Evolutionary conservation across 495 filamentous ascomycete genomes (phyloP).

Genomic region (Aspergillus haitiensis): DNA sequence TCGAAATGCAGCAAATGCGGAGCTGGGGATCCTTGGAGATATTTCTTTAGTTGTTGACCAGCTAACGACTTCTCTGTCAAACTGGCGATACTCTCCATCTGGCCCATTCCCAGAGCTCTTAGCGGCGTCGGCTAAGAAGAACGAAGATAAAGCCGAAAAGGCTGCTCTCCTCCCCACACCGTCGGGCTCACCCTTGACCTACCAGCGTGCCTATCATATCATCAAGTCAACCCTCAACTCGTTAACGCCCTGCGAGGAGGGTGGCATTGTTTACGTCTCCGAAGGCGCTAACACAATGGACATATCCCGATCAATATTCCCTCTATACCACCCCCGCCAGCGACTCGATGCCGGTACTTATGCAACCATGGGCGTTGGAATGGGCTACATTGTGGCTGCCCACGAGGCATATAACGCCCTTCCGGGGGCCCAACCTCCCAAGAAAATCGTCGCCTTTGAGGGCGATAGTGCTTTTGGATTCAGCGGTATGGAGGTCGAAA

Average conservation of each 20-base stretch:
- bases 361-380: slow-evolving; percentile 68
- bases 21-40: slow-evolving; percentile 55
- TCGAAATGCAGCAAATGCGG: slow-evolving; percentile 44
- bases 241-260: slow-evolving; percentile 42
- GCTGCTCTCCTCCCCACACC: slow-evolving; percentile 38
- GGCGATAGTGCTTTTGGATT: slow-evolving; percentile 66
- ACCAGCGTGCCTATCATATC: slow-evolving; percentile 54
- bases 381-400: slow-evolving; percentile 65
- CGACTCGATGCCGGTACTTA: slow-evolving; percentile 65
- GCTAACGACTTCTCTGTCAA: slow-evolving; percentile 37
- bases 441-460: slow-evolving; percentile 63
- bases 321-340: slow-evolving; percentile 56
- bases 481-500: slow-evolving; percentile 63
- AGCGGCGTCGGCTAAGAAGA: slow-evolving; percentile 45
- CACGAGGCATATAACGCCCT: slow-evolving; percentile 58
- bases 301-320: slow-evolving; percentile 62
- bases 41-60: slow-evolving; percentile 53
- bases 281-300: slow-evolving; percentile 72
- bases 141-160: slow-evolving; percentile 45
- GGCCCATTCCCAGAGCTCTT: slow-evolving; percentile 35
- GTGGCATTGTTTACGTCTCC: slow-evolving; percentile 60
- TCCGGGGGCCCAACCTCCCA: slow-evolving; percentile 29
- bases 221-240: slow-evolving; percentile 51
- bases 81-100: slow-evolving; percentile 49
- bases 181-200: slow-evolving; percentile 49